A percentile compares a stretch with the other conserved stretches of the same genome.
These are phyloP conservation scores for Uncinocarpus reesii DNA, from an alignment of 2,329 filamentous ascomycete species.

Conservation along the genomic window DNA sequence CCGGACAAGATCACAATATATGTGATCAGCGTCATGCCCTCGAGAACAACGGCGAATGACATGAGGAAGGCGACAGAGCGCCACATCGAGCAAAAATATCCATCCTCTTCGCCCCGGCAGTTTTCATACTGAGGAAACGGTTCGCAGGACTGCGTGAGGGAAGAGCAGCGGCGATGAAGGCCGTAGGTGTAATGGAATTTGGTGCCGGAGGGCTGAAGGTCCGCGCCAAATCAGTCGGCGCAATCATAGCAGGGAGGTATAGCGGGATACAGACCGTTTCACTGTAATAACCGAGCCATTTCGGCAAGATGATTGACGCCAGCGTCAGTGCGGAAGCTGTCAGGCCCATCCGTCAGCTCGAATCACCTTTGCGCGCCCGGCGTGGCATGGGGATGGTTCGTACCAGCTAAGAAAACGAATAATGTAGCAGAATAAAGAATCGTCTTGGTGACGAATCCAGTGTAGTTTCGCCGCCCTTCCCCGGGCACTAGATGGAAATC, in stretches of 20 bases:
- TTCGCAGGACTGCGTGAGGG: conserved; percentile 45
- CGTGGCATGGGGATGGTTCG: conserved; percentile 12
- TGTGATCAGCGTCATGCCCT: conserved; percentile 68
- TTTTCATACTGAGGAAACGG: conserved; percentile 58
- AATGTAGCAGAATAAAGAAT: conserved; percentile 39
- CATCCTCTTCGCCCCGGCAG: conserved; percentile 51
- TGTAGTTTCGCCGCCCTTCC: conserved; percentile 37
- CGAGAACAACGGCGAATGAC: conserved; percentile 69
- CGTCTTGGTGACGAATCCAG: conserved; percentile 40
- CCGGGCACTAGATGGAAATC: conserved; percentile 37
- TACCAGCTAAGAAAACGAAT: conserved; percentile 38
- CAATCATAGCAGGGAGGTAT: neutral
- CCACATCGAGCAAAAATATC: conserved; percentile 87
- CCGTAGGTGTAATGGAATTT: conserved; percentile 60
- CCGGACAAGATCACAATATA: conserved; percentile 69
- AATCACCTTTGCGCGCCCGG: neutral
- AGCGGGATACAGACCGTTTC: conserved; percentile 28
- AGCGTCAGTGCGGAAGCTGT: conserved; percentile 38
- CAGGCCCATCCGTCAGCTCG: neutral
- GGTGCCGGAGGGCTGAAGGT: conserved; percentile 20
- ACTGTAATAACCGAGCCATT: conserved; percentile 41
- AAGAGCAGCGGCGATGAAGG: conserved; percentile 71
- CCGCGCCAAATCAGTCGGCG: neutral
- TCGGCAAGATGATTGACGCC: conserved; percentile 38
- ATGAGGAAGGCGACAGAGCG: conserved; percentile 78